Percentiles rank a stretch among this genome's conserved stretches.
Evolutionary conservation across 495 filamentous ascomycete genomes (phyloP).

Genomic region (Penicillium angulare): DNA sequence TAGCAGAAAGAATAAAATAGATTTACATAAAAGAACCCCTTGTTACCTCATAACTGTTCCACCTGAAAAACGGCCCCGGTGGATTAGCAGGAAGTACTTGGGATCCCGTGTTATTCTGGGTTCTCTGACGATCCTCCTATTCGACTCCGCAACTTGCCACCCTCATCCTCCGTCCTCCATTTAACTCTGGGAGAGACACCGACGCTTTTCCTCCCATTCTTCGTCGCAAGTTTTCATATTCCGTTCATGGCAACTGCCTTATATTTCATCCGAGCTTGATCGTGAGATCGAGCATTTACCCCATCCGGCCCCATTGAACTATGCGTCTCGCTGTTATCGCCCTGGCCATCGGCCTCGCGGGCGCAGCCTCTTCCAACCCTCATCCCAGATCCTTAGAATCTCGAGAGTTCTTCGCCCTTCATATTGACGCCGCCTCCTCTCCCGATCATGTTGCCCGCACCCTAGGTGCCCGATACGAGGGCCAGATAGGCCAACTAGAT

Average conservation of each 20-base stretch:
- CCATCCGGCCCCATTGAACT: slow-evolving; percentile 12
- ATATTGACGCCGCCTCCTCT: slow-evolving; percentile 62
- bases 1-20: background rate
- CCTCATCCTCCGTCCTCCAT: background rate
- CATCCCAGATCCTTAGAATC: slow-evolving; percentile 61
- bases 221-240: background rate
- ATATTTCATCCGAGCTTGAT: slow-evolving; percentile 1
- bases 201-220: background rate
- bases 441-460: slow-evolving; percentile 71
- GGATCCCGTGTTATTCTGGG: slow-evolving; percentile 10
- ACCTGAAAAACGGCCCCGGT: background rate
- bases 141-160: slow-evolving; percentile 5
- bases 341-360: slow-evolving; percentile 34
- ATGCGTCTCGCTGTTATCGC: slow-evolving; percentile 45
- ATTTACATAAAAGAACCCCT: background rate
- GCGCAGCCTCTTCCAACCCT: slow-evolving; percentile 41
- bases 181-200: background rate
- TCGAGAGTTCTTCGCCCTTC: slow-evolving; percentile 88
- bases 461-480: slow-evolving; percentile 80
- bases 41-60: background rate
- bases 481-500: slow-evolving; percentile 72
- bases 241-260: slow-evolving; percentile 29
- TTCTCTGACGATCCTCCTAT: slow-evolving; percentile 24
- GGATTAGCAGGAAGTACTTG: background rate
- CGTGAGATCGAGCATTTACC: slow-evolving; percentile 14